Conservation (phyloP, 768 basidiomycete genomes). For the Calvatia gigantea region DNA sequence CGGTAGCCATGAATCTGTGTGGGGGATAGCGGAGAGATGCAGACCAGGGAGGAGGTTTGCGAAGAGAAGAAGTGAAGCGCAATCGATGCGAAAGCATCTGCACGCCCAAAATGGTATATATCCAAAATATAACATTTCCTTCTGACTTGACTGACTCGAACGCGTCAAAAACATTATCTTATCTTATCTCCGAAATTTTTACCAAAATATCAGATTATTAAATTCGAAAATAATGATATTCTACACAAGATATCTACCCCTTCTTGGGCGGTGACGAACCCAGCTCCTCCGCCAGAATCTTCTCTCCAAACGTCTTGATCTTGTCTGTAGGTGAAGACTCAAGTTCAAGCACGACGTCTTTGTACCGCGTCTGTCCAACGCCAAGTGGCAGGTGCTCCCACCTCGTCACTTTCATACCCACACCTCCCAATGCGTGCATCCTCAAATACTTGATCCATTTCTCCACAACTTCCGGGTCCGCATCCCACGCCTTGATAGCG, state of each 20-base stretch:
- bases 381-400: slow-evolving; percentile 68
- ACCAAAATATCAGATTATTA: neutral
- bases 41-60: neutral
- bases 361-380: slow-evolving; percentile 28
- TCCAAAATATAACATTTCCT: neutral
- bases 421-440: slow-evolving; percentile 74
- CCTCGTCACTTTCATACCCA: slow-evolving; percentile 78
- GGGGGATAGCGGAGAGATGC: neutral
- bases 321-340: neutral
- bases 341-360: neutral
- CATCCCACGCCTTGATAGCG: slow-evolving; percentile 88
- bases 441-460: slow-evolving; percentile 79
- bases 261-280: neutral
- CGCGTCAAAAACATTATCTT: neutral
- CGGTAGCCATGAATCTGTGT: slow-evolving; percentile 6
- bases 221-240: slow-evolving; percentile 4
- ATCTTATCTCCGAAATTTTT: neutral
- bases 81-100: slow-evolving; percentile 11
- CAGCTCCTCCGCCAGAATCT: slow-evolving; percentile 28
- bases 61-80: neutral
- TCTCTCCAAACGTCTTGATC: slow-evolving; percentile 21
- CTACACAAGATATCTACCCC: neutral
- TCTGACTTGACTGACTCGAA: slow-evolving; percentile 6
- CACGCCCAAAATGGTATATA: slow-evolving; percentile 1
- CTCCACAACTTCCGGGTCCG: slow-evolving; percentile 72